phyloP scores from a whole-genome alignment of 2,329 filamentous ascomycete species.

The Monilinia vaccinii-corymbosi region DNA sequence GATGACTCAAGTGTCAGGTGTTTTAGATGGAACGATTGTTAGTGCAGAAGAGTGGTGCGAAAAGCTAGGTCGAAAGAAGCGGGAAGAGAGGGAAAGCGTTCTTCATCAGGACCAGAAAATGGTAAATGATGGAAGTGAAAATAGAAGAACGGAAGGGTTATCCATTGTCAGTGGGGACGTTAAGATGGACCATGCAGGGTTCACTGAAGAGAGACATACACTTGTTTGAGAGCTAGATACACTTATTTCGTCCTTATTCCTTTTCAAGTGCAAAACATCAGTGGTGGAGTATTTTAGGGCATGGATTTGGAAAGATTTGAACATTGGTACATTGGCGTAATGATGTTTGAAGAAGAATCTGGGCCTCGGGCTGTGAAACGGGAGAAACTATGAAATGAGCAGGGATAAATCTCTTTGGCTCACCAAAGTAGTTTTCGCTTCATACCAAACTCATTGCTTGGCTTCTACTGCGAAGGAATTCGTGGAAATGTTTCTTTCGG shows the following conservation, averaged over 20 bases:
- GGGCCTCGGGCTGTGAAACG: background rate
- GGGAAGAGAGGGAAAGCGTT: conserved; percentile 22
- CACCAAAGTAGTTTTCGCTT: background rate
- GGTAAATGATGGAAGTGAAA: background rate
- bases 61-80: conserved; percentile 47
- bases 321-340: background rate
- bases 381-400: background rate
- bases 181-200: background rate
- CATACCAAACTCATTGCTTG: background rate
- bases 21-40: conserved; percentile 80
- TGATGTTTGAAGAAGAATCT: background rate
- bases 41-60: conserved; percentile 91
- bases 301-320: background rate
- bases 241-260: background rate
- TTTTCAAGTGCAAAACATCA: background rate
- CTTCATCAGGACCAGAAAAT: background rate
- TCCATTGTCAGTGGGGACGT: background rate
- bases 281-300: background rate
- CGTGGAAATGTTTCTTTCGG: background rate
- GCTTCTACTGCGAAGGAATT: background rate
- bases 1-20: conserved; percentile 81
- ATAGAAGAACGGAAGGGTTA: background rate
- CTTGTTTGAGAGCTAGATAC: background rate
- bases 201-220: background rate
- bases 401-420: background rate